phyloP scores from a whole-genome alignment of 352 stramenopile species.

The Globisporangium emineosum region DNA sequence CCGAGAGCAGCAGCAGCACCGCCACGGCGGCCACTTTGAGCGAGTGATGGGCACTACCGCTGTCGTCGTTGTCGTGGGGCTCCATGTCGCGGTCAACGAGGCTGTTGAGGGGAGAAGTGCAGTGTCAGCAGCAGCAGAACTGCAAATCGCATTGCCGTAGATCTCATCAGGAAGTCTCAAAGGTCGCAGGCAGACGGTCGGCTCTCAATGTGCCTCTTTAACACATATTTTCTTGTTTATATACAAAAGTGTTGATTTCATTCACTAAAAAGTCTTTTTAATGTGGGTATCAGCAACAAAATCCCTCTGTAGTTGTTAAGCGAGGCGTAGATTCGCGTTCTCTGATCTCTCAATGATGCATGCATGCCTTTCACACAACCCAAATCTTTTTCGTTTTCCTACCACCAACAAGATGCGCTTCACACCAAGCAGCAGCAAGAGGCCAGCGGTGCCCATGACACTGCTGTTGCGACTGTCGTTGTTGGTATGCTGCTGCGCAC shows the following conservation, averaged over 20 bases:
- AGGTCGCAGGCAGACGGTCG: neutral
- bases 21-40: constrained; percentile 51
- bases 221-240: neutral
- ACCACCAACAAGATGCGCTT: neutral
- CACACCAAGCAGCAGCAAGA: neutral
- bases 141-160: too few relatives aligned
- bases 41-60: constrained; percentile 16
- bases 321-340: neutral
- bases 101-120: neutral
- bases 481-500: neutral
- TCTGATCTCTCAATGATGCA: neutral
- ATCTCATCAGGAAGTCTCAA: too few relatives aligned
- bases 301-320: neutral
- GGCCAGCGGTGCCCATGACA: neutral
- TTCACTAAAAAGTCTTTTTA: neutral
- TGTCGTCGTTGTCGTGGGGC: neutral
- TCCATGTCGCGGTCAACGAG: constrained; percentile 6
- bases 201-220: neutral
- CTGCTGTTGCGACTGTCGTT: constrained; percentile 6
- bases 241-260: neutral
- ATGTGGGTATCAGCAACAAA: neutral
- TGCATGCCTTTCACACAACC: too few relatives aligned
- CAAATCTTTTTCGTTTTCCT: neutral
- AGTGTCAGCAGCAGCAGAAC: constrained; percentile 8
- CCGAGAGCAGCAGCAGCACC: constrained; percentile 83